Conservation (phyloP, 202 grass and related monocot genomes). For the Miscanthus sacchariflorus region DNA sequence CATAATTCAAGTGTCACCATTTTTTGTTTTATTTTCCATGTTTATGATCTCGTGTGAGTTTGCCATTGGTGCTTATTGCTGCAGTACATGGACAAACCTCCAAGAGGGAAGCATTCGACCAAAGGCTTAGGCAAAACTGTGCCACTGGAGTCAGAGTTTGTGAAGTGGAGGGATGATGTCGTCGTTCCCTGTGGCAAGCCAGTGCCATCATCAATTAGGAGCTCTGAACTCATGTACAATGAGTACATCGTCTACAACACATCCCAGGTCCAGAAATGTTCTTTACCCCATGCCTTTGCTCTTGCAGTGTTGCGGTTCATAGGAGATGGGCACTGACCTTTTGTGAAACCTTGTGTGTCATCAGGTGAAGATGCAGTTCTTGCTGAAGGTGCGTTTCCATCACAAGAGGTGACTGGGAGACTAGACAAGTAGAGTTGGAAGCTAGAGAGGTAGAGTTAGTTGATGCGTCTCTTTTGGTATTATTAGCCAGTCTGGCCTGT, state of each 20-base stretch:
- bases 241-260: conserved; percentile 96
- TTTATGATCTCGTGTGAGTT: conserved; percentile 4
- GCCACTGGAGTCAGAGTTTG: conserved; percentile 77
- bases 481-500: conserved; percentile 7
- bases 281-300: not conserved
- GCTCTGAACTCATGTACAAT: conserved; percentile 90
- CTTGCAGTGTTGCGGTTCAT: not conserved
- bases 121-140: conserved; percentile 93
- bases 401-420: conserved; percentile 70
- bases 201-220: conserved; percentile 62
- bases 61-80: conserved; percentile 24
- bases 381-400: conserved; percentile 91
- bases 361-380: conserved; percentile 98
- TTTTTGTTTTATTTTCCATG: not conserved
- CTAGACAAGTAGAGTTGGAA: not conserved
- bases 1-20: not conserved
- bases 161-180: conserved; percentile 81
- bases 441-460: not conserved
- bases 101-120: conserved; percentile 92
- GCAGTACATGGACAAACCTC: conserved; percentile 84
- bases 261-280: conserved; percentile 60
- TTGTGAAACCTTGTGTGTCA: conserved; percentile 23
- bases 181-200: conserved; percentile 89
- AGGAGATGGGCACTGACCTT: not conserved
- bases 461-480: not conserved